Percentiles rank a stretch among this genome's conserved stretches.
Evolutionary conservation across 1,284 basidiomycete species (phyloP).

Genomic region (Puccinia hordei): DNA sequence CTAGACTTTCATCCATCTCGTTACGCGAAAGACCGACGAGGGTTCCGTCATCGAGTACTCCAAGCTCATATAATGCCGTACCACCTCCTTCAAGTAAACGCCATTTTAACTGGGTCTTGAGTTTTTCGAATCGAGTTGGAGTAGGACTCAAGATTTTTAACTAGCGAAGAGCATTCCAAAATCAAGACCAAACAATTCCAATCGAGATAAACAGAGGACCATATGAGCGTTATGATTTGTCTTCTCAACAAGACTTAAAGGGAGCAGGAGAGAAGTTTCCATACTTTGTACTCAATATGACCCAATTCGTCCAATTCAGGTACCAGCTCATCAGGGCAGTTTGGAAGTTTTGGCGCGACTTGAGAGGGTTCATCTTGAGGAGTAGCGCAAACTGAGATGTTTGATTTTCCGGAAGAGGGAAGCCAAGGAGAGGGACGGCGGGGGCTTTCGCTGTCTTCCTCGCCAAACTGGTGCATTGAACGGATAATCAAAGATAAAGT

Average conservation of each 20-base stretch:
- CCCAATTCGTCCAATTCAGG: conserved; percentile 58
- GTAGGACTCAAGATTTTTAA: conserved; percentile 57
- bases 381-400: neutral
- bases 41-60: conserved; percentile 58
- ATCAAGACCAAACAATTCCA: conserved; percentile 37
- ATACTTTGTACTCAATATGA: conserved; percentile 58
- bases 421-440: conserved; percentile 42
- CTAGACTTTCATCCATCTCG: conserved; percentile 56
- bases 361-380: neutral
- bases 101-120: conserved; percentile 59
- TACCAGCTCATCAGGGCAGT: conserved; percentile 51
- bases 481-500: too few relatives aligned
- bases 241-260: neutral
- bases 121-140: conserved; percentile 56
- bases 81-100: conserved; percentile 58
- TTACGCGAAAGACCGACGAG: conserved; percentile 55
- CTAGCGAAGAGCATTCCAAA: neutral
- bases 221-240: neutral
- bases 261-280: neutral
- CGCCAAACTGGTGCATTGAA: conserved; percentile 24
- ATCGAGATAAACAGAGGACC: neutral
- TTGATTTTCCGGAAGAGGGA: conserved; percentile 18
- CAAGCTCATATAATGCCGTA: conserved; percentile 58
- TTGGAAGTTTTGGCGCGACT: neutral
- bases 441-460: conserved; percentile 48